phyloP scores from a whole-genome alignment of 768 basidiomycete genomes.

The Serendipita indica region DNA sequence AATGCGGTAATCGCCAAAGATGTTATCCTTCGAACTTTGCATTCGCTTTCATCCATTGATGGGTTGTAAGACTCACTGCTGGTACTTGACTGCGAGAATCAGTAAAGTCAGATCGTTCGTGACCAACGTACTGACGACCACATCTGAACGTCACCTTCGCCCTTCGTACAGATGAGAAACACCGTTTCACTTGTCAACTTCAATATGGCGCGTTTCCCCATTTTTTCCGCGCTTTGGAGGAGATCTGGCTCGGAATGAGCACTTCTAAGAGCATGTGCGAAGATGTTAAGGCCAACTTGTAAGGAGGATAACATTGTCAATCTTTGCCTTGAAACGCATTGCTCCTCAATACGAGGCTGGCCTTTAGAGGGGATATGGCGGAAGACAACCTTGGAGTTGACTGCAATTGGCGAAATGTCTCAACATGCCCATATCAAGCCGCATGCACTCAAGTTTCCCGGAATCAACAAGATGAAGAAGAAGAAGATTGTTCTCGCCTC shows the following conservation, averaged over 20 bases:
- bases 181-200: not conserved
- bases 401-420: not conserved
- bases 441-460: slow-evolving; percentile 21
- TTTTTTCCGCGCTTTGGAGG: slow-evolving; percentile 9
- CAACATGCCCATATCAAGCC: slow-evolving; percentile 17
- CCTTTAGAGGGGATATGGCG: not conserved
- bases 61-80: too few relatives aligned
- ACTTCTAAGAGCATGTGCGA: not conserved
- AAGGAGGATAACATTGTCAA: not conserved
- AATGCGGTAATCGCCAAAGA: slow-evolving; percentile 3
- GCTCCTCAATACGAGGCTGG: not conserved
- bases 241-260: not conserved
- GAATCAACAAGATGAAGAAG: slow-evolving; percentile 44
- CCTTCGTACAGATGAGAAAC: slow-evolving; percentile 3
- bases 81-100: too few relatives aligned
- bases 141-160: slow-evolving; percentile 7
- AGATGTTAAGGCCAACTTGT: not conserved
- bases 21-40: not conserved
- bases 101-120: too few relatives aligned
- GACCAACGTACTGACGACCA: slow-evolving; percentile 7
- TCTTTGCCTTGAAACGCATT: slow-evolving; percentile 6
- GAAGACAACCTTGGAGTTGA: not conserved
- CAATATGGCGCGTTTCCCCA: not conserved
- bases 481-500: slow-evolving; percentile 80
- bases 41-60: too few relatives aligned